Evolutionary conservation across 129 eudicot genomes (phyloP).

Genomic region (Smallanthus sonchifolius): DNA sequence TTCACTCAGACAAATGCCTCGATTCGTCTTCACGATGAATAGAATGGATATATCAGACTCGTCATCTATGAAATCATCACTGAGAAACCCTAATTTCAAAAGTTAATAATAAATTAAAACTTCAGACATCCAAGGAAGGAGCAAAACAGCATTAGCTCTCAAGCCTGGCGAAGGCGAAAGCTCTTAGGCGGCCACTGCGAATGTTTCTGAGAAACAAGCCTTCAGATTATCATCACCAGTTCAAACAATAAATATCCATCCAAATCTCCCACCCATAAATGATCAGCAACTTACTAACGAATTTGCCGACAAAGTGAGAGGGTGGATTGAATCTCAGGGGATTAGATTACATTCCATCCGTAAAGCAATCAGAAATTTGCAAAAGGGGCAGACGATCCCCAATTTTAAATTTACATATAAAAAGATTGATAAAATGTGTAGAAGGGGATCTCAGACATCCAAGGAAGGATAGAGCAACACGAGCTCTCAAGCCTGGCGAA

Average conservation of each 20-base stretch:
- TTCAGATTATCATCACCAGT: conserved; percentile 27
- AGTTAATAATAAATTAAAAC: not conserved
- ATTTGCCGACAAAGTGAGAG: conserved; percentile 40
- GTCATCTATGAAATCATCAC: conserved; percentile 36
- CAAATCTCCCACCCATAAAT: conserved; percentile 26
- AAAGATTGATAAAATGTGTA: no score
- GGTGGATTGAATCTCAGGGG: conserved; percentile 25
- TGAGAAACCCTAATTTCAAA: not conserved
- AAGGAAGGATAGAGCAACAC: conserved; percentile 37
- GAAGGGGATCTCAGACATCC: conserved; percentile 35
- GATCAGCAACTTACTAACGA: conserved; percentile 19
- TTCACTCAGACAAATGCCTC: conserved; percentile 41
- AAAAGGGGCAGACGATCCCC: conserved; percentile 44
- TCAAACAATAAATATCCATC: not conserved
- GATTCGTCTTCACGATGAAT: conserved; percentile 26
- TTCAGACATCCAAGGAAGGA: conserved; percentile 54
- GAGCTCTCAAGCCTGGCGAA: conserved; percentile 49
- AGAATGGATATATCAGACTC: conserved; percentile 37
- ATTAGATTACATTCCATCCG: conserved; percentile 15
- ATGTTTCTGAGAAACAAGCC: conserved; percentile 46
- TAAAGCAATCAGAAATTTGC: conserved; percentile 26
- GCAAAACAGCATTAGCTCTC: conserved; percentile 34
- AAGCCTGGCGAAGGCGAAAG: conserved; percentile 52
- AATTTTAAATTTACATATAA: not conserved
- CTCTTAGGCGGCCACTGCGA: conserved; percentile 47